phyloP scores from a whole-genome alignment of 1,284 basidiomycete genomes.

The Apiotrichum laibachii region DNA sequence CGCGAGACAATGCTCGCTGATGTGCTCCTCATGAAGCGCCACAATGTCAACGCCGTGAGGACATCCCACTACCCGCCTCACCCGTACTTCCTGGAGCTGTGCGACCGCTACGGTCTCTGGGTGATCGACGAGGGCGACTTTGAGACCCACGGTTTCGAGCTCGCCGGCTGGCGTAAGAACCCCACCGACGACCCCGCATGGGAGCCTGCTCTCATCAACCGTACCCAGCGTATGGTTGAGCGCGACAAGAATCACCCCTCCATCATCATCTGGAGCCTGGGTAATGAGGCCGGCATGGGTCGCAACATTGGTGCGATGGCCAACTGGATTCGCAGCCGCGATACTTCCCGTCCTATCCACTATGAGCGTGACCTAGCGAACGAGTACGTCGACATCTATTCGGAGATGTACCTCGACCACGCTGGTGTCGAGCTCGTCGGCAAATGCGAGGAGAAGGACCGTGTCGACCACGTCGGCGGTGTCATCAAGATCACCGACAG shows the following conservation, averaged over 20 bases:
- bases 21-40: constrained; percentile 27
- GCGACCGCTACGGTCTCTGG: constrained; percentile 33
- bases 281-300: constrained; percentile 28
- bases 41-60: constrained; percentile 34
- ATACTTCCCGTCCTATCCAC: constrained; percentile 26
- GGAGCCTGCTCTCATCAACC: constrained; percentile 22
- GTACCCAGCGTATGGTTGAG: constrained; percentile 23
- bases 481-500: constrained; percentile 3
- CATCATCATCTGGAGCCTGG: constrained; percentile 31
- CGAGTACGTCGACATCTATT: constrained; percentile 28
- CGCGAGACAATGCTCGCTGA: constrained; percentile 26
- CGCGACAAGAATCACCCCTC: constrained; percentile 35
- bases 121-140: constrained; percentile 32
- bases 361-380: constrained; percentile 27
- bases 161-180: constrained; percentile 13
- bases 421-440: too few relatives aligned
- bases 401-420: constrained; percentile 22
- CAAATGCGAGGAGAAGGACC: too few relatives aligned
- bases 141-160: constrained; percentile 31
- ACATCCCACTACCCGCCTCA: constrained; percentile 29
- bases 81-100: constrained; percentile 27
- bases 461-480: constrained; percentile 1
- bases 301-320: constrained; percentile 29
- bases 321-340: constrained; percentile 19
- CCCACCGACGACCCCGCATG: constrained; percentile 20